phyloP scores from a whole-genome alignment of 768 basidiomycete genomes.

The Mycena sanguinolenta region DNA sequence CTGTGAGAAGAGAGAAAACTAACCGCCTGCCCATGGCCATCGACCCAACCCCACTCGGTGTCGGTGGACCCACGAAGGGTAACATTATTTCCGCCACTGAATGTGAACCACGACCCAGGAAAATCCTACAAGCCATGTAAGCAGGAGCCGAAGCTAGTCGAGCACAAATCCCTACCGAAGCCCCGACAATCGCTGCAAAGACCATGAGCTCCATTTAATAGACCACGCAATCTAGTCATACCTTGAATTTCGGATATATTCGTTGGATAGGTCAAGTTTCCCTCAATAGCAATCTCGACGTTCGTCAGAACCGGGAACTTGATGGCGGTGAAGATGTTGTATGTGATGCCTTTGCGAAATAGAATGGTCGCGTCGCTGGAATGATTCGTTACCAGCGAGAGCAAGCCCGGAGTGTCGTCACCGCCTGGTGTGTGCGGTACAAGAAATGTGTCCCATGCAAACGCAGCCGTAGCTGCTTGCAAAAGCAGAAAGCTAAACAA shows the following conservation, averaged over 20 bases:
- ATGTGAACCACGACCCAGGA: constrained; percentile 65
- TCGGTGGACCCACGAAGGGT: constrained; percentile 68
- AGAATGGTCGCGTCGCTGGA: constrained; percentile 64
- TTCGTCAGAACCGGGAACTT: constrained; percentile 67
- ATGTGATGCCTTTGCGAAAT: constrained; percentile 67
- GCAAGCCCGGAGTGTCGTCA: constrained; percentile 67
- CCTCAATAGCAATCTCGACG: constrained; percentile 69
- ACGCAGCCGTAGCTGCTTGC: constrained; percentile 37
- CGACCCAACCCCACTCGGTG: constrained; percentile 75
- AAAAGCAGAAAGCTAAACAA: constrained; percentile 39
- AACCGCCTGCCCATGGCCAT: constrained; percentile 70
- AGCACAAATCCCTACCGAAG: constrained; percentile 48
- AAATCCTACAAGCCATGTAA: constrained; percentile 49
- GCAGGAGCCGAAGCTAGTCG: constrained; percentile 27
- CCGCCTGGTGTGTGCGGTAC: constrained; percentile 62
- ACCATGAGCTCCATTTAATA: not conserved
- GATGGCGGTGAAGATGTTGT: constrained; percentile 74
- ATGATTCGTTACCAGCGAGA: constrained; percentile 57
- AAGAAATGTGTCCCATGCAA: constrained; percentile 62
- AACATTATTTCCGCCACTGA: constrained; percentile 68
- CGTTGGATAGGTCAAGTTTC: constrained; percentile 68
- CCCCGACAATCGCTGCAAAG: constrained; percentile 55
- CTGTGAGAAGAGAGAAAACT: constrained; percentile 17
- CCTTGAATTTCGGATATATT: constrained; percentile 67
- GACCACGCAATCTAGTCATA: constrained; percentile 23